phyloP scores from a whole-genome alignment of 257 asterid species.

The Plantago major region DNA sequence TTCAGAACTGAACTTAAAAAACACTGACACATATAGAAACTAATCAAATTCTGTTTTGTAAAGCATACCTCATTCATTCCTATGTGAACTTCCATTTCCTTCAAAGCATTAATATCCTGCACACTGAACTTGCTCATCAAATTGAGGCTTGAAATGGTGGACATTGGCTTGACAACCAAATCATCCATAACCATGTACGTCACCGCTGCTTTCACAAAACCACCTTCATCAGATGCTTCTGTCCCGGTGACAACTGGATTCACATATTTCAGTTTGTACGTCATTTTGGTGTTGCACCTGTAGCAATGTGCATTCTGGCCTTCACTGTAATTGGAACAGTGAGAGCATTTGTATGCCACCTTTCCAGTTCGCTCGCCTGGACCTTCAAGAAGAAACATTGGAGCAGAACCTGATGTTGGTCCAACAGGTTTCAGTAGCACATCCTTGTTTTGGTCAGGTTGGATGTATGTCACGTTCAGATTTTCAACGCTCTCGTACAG shows the following conservation, averaged over 20 bases:
- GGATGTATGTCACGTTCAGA: constrained; percentile 24
- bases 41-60: background rate
- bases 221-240: background rate
- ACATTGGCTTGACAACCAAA: constrained; percentile 27
- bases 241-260: background rate
- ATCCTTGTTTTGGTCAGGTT: constrained; percentile 18
- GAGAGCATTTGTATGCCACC: too few species aligned
- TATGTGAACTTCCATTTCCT: constrained; percentile 22
- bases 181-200: constrained; percentile 38
- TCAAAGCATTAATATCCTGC: constrained; percentile 18
- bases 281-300: too few species aligned
- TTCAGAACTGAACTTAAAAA: too few species aligned
- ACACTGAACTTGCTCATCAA: constrained; percentile 17
- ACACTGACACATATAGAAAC: background rate
- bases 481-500: constrained; percentile 26
- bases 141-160: constrained; percentile 26
- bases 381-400: constrained; percentile 3
- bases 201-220: constrained; percentile 33
- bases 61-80: constrained; percentile 24
- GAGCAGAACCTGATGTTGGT: background rate
- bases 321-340: too few species aligned
- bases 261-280: background rate
- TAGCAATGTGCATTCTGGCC: too few species aligned
- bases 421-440: constrained; percentile 21
- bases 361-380: background rate